Evolutionary conservation across 129 eudicot species (phyloP), one percentile per base, ranked within the genome.

Genomic region (Chrysanthemum lavandulifolium): DNA sequence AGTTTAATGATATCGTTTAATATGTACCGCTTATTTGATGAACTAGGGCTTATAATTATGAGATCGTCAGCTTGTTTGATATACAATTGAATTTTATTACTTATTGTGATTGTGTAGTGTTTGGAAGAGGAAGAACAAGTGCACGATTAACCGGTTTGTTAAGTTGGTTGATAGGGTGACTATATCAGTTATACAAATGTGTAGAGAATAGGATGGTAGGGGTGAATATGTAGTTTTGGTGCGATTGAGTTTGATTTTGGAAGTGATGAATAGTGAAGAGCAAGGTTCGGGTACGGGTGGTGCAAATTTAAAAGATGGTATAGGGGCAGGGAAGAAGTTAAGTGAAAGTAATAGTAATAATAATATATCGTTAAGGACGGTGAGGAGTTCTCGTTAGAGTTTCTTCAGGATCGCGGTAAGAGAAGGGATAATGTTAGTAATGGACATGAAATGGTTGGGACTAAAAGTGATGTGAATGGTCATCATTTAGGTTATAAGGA

Each of bases 351-450:
- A 13, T 53, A 53, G 58, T 53, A 10, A 15, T 53, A 79, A 77
- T 51, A 78, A 83, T 78, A 58, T 85, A 50, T 84, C 88, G 56
- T 69, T 87, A 68, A 88, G 83, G 75, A 92, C 88, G 0, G 95
- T 19, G 98, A 89, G 88, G 95, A 84, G 40, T 92, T 89, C 65
- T 83, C 88, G 11, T 74, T 78, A 50, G 84, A 82, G 82, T 85
- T 86, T 74, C 82, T 88, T 67, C 86, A 81, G 59, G 90, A 91
- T 73, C 86, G 84, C 73, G 79, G 81, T 49, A 65, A 80, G 29
- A 82, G 59, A 80, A 79, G 73, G 74, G 75, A 36, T 36, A 36
- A 36, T 6, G 45, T 72, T 76, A 67, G 79, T 10, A 27, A 62
- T 57, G 69, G 74, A 64, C 76, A 79, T 45, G 85, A 82, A 40